A percentile compares a stretch with the other conserved stretches of the same genome.
phyloP scores from a whole-genome alignment of 2,329 filamentous ascomycete species.

The Aspergillus sp. region DNA sequence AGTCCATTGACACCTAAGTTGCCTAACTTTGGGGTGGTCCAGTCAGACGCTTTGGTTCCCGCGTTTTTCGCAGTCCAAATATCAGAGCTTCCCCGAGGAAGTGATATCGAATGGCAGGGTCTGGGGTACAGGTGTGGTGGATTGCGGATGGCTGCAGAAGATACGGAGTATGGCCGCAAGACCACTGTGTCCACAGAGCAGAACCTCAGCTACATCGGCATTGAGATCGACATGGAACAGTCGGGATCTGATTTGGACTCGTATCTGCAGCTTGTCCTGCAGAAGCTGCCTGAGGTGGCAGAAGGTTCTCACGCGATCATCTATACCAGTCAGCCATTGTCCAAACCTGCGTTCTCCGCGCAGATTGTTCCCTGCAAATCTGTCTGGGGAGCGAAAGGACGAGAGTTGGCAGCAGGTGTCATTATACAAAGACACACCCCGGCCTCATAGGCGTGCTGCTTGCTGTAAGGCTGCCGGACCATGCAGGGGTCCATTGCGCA shows the following conservation, averaged over 20 bases:
- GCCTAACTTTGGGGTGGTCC: constrained; percentile 30
- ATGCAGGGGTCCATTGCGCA: neutral
- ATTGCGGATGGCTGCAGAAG: constrained; percentile 23
- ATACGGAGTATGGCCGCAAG: constrained; percentile 18
- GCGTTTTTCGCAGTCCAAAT: constrained; percentile 77
- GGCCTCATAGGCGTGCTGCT: neutral
- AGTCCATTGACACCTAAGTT: constrained; percentile 24
- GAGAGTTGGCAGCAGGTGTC: constrained; percentile 38
- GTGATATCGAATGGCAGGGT: constrained; percentile 82
- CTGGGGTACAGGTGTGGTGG: constrained; percentile 55
- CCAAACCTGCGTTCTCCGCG: constrained; percentile 26
- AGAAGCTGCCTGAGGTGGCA: constrained; percentile 14
- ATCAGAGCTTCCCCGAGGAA: constrained; percentile 70
- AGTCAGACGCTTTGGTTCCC: constrained; percentile 48
- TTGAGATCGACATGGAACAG: constrained; percentile 32
- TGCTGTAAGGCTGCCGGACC: neutral
- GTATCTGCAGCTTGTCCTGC: constrained; percentile 28
- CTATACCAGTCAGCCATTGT: constrained; percentile 36
- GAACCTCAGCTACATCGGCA: constrained; percentile 28
- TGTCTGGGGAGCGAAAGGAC: constrained; percentile 42
- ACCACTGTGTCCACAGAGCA: constrained; percentile 27
- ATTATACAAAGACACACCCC: constrained; percentile 31
- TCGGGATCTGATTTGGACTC: constrained; percentile 22
- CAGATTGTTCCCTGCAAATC: constrained; percentile 46
- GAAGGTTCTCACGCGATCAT: constrained; percentile 32